Percentiles rank a stretch among this genome's conserved stretches.
Conservation (phyloP, 2,329 filamentous ascomycete genomes). For the Colletotrichum caudatum region DNA sequence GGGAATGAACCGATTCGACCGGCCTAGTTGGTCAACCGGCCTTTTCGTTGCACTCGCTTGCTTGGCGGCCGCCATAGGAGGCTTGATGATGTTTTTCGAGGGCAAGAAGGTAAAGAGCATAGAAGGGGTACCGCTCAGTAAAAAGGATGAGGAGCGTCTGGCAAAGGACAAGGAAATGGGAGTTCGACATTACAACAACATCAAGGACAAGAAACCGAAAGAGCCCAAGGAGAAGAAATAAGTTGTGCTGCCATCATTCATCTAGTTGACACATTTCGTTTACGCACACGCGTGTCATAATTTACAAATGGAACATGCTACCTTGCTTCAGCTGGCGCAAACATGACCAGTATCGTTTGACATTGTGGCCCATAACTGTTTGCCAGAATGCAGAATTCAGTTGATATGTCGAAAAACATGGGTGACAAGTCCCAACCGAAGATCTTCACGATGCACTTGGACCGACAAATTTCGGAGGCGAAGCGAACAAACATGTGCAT, state of each 20-base stretch:
- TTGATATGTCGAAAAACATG: neutral
- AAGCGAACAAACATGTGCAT: neutral
- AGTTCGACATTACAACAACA: constrained; percentile 69
- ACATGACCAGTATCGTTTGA: too few relatives aligned
- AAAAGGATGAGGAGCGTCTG: constrained; percentile 64
- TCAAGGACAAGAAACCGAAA: constrained; percentile 64
- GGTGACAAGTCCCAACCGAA: neutral
- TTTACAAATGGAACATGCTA: neutral
- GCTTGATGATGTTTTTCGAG: constrained; percentile 77
- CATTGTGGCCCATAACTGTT: neutral
- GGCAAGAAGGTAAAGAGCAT: constrained; percentile 78
- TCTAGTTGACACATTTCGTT: constrained; percentile 2
- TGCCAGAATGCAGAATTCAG: neutral
- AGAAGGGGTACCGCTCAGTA: constrained; percentile 76
- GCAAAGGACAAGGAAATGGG: constrained; percentile 65
- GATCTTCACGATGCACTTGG: too few relatives aligned
- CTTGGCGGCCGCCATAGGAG: constrained; percentile 75
- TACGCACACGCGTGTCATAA: neutral
- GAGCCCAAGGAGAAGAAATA: constrained; percentile 58
- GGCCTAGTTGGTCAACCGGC: constrained; percentile 85
- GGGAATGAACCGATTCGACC: constrained; percentile 77
- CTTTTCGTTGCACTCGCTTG: constrained; percentile 82
- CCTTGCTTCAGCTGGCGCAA: neutral
- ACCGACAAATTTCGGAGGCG: neutral
- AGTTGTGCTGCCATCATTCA: constrained; percentile 44